Base-by-base conservation (phyloP, 164 flowering plant genomes). In the Vitis cinerea region DNA sequence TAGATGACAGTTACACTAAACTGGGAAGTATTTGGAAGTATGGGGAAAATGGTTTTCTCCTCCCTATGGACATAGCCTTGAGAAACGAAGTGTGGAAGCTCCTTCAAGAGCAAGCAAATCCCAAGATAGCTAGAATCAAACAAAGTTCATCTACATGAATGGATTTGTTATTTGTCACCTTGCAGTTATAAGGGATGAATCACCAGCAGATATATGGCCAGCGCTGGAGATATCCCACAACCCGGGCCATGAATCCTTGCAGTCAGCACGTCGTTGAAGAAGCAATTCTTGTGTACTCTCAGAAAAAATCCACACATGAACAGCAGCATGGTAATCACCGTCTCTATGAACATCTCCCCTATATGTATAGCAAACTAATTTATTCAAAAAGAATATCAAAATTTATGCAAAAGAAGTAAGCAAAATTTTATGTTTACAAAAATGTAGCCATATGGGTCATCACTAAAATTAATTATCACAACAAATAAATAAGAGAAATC, bases 141-240 rank as follows among this genome's bases (percentile, higher is more conserved):
- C 27, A 59, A 56, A 8, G 8, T 56, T 9, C 52, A 52, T 6
- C n/a, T 15, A 51, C 3, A 15, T 47, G 8, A 73, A 44, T 12
- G 30, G 15, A 13, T 58, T 14, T 9, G 53, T 23, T 29, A 64
- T 37, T 64, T 66, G 7, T 37, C 44, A 93, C 98, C 90, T 85
- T 19, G 95, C 98, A 10, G 95, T 70, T 57, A 86, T 29, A 72
- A 94, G 93, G 50, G 98, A 94, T 5, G 95, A 79, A 76, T 92
- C 92, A 14, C 97, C 97, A 62, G 98, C 93, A 64, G 98, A 89
- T 65, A 94, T 82, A 72, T 94, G 97, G 29, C 98, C 98, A 37
- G 97, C 98, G 72, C 98, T 92, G 12, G 98, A 94, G 59, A 89
- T 83, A 79, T 94, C 98, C 98, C 98, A 94, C 59, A 82, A 48